phyloP scores from a whole-genome alignment of 345 rosid genomes.

The Salix caprea region DNA sequence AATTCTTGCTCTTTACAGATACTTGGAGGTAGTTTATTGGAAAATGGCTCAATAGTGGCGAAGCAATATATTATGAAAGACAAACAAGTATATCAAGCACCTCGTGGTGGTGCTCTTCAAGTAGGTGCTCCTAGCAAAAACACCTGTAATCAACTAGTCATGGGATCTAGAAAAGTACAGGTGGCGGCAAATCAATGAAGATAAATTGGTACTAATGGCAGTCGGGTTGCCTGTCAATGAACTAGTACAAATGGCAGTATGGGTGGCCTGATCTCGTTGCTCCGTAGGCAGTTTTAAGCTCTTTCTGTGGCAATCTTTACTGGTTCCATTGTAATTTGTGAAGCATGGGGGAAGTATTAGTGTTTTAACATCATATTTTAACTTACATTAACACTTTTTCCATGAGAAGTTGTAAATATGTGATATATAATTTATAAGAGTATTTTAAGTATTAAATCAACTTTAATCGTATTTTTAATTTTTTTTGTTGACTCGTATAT shows the following conservation, averaged over 20 bases:
- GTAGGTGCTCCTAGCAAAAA: constrained; percentile 46
- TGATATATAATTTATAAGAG: too few species aligned
- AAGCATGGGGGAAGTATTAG: not conserved
- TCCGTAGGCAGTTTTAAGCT: not conserved
- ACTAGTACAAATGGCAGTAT: not conserved
- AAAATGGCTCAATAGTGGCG: constrained; percentile 63
- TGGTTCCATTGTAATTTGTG: not conserved
- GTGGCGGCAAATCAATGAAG: not conserved
- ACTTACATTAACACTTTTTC: not conserved
- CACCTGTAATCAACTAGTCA: not conserved
- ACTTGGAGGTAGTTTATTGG: constrained; percentile 57
- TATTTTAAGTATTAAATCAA: too few species aligned
- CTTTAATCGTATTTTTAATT: too few species aligned
- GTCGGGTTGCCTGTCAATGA: too few species aligned
- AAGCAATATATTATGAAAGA: constrained; percentile 47
- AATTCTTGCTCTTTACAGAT: constrained; percentile 36
- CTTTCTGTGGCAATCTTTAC: not conserved
- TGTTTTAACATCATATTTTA: not conserved
- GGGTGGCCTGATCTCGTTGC: not conserved
- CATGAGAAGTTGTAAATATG: too few species aligned
- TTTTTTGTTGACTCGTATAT: too few species aligned
- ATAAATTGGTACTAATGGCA: too few species aligned
- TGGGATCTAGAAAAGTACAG: not conserved
- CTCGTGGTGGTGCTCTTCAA: constrained; percentile 17
- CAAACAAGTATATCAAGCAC: constrained; percentile 32